Evolutionary conservation across 2,329 filamentous ascomycete species (phyloP), one percentile per base, ranked within the genome.

Genomic region (Hymenotorrendiella dingleyae): DNA sequence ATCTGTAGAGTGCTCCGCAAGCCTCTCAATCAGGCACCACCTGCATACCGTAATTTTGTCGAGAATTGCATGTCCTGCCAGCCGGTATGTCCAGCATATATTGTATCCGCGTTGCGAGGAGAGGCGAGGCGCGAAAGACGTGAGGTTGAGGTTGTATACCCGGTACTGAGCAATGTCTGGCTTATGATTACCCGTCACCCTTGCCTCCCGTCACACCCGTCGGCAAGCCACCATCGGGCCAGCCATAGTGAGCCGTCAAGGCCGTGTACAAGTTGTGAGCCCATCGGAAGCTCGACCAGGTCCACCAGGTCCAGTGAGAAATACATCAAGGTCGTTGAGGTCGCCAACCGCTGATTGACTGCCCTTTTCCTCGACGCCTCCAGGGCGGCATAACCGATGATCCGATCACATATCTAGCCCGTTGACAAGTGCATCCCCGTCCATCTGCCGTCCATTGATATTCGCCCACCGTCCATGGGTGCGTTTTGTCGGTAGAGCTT

Each of bases 141-240:
- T 33, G 6, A 11, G 7, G 16, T 20, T 16, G 21, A 11, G 9
- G 21, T 33, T 33, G 1, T 7, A 19, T n/a, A 19, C 16, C 6
- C 3, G 8, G 21, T 21, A 4, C 4, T n/a, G 12, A 17, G 37
- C 30, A 6, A 19, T 40, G 17, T 16, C 14, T 24, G 17, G 12
- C 6, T 21, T 16, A 14, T 14, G 36, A n/a, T 19, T 38, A n/a
- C 20, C 9, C n/a, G 14, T 8, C 26, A 8, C 11, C 17, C 20
- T 29, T 19, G 19, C n/a, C 29, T 19, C 9, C 14, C 17, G 37
- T 40, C 17, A 40, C 37, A 32, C 28, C 37, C 37, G 28, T 17
- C 37, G 37, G 27, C 37, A 30, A 40, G 37, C 27, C 37, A 40
- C 37, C 17, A 40, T 40, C 37, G 24, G 28, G 17, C 20, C 26